phyloP scores from a whole-genome alignment of 441 rosid species.

The Theobroma grandiflorum region DNA sequence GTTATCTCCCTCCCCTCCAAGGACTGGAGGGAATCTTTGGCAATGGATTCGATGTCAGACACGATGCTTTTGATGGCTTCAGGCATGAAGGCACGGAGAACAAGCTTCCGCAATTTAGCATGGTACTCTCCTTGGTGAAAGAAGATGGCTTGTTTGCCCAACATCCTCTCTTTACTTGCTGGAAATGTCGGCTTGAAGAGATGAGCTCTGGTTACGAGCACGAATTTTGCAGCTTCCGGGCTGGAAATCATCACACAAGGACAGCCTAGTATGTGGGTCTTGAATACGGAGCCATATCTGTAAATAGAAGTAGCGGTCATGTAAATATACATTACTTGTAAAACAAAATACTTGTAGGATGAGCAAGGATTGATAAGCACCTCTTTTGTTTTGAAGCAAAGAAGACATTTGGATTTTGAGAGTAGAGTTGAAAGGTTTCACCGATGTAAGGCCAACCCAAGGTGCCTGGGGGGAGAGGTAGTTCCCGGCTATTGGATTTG shows the following conservation, averaged over 20 bases:
- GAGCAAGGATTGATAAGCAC: slow-evolving; percentile 26
- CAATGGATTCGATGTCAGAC: slow-evolving; percentile 64
- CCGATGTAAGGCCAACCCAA: slow-evolving; percentile 95
- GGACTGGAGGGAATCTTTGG: slow-evolving; percentile 52
- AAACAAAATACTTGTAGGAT: neutral
- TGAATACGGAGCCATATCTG: slow-evolving; percentile 88
- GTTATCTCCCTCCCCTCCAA: slow-evolving; percentile 72
- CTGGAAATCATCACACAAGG: slow-evolving; percentile 97
- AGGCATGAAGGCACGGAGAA: slow-evolving; percentile 89
- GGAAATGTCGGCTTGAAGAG: slow-evolving; percentile 98
- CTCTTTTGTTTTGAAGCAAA: slow-evolving; percentile 78
- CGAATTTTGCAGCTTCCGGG: slow-evolving; percentile 94
- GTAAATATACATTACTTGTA: neutral
- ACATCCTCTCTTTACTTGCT: slow-evolving; percentile 94
- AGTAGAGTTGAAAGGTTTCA: slow-evolving; percentile 93
- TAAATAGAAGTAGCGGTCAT: neutral
- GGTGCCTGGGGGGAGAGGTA: slow-evolving; percentile 94
- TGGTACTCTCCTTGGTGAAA: slow-evolving; percentile 95
- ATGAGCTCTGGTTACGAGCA: slow-evolving; percentile 75
- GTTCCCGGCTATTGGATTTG: slow-evolving; percentile 30
- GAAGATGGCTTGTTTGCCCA: slow-evolving; percentile 94
- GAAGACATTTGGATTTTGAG: slow-evolving; percentile 93
- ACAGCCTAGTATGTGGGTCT: slow-evolving; percentile 90
- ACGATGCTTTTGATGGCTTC: slow-evolving; percentile 64
- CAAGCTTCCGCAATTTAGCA: slow-evolving; percentile 79